These are phyloP conservation scores for Solanum hybrid DNA, from an alignment of 305 asterid species.

Conservation along the genomic window DNA sequence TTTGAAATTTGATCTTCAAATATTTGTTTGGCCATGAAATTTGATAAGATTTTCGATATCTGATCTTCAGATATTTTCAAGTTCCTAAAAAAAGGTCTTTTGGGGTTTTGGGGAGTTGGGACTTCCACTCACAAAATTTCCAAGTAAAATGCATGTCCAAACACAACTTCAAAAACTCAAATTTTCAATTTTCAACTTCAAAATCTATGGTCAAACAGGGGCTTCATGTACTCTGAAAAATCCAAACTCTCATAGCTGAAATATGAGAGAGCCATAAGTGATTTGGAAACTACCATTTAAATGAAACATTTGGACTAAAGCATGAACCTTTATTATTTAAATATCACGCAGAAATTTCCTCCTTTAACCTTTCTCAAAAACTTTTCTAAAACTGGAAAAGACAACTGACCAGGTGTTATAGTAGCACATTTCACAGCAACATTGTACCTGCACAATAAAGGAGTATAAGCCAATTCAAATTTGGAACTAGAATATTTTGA, in stretches of 20 bases:
- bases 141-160: background rate
- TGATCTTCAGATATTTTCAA: background rate
- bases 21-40: background rate
- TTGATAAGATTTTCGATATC: background rate
- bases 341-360: background rate
- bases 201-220: background rate
- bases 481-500: background rate
- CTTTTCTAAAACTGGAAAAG: background rate
- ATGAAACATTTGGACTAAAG: background rate
- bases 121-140: background rate
- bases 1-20: background rate
- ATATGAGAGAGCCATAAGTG: background rate
- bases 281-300: background rate
- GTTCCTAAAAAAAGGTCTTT: background rate
- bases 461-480: background rate
- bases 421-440: conserved; percentile 96
- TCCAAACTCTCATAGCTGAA: background rate
- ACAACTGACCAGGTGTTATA: conserved; percentile 53
- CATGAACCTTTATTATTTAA: background rate
- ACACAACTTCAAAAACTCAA: background rate
- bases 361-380: background rate
- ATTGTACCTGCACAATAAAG: conserved; percentile 43
- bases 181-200: background rate
- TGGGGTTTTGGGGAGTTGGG: background rate
- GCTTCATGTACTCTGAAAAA: background rate